Evolutionary conservation across 1,284 basidiomycete genomes (phyloP).

Genomic region (Meira nashicola): DNA sequence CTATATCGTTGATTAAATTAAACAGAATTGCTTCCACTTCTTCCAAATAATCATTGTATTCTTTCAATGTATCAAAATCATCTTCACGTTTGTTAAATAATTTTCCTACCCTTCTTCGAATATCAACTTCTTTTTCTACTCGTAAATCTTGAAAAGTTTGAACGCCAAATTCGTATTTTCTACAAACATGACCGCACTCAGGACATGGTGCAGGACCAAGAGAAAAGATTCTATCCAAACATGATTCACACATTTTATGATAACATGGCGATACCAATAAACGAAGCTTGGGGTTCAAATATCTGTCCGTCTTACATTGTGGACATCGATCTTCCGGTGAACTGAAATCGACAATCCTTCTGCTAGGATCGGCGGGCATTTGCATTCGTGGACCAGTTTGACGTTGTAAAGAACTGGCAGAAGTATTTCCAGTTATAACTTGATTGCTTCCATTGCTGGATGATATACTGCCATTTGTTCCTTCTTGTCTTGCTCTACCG

Average conservation of each 20-base stretch:
- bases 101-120: conserved; percentile 78
- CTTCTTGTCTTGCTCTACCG: background rate
- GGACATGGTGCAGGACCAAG: conserved; percentile 95
- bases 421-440: too few relatives aligned
- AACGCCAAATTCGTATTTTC: conserved; percentile 88
- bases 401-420: too few relatives aligned
- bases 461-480: background rate
- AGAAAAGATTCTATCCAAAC: conserved; percentile 93
- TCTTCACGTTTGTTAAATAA: conserved; percentile 79
- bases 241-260: conserved; percentile 78
- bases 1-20: conserved; percentile 88
- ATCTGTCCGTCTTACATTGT: conserved; percentile 92
- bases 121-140: conserved; percentile 92
- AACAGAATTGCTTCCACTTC: conserved; percentile 94
- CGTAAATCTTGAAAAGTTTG: conserved; percentile 95
- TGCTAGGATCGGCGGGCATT: background rate
- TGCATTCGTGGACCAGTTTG: conserved; percentile 1
- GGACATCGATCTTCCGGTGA: conserved; percentile 75
- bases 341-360: conserved; percentile 8
- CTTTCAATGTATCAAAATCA: conserved; percentile 74
- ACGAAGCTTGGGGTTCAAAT: conserved; percentile 87
- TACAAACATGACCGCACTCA: conserved; percentile 78
- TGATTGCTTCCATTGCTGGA: too few relatives aligned
- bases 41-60: conserved; percentile 95
- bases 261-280: conserved; percentile 91